Evolutionary conservation across 768 basidiomycete genomes (phyloP), one percentile per base, ranked within the genome.

Genomic region (Lenzites betulinus): DNA sequence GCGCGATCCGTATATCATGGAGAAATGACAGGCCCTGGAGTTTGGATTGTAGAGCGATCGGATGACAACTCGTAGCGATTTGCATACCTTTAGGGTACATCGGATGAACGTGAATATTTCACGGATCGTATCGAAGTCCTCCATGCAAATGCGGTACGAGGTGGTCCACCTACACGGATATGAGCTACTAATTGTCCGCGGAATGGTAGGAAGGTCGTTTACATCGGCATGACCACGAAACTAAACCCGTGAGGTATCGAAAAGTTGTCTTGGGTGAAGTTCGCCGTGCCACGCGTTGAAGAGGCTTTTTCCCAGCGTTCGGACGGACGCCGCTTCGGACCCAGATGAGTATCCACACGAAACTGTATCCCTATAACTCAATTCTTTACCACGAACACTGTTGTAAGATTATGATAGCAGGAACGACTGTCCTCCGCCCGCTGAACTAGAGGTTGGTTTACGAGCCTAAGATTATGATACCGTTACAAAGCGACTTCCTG

Each of bases 201-300:
- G 11, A 8, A 4, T 4, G 30, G 30, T 33, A 33, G n/a, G n/a
- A n/a, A n/a, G n/a, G n/a, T 22, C 36, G 25, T 38, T 25, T 25
- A 53, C 52, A 16, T 53, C 20, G 52, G 52, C 52, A 53, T 53
- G 0, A 26, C 52, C 15, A 53, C 38, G 26, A 53, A 53, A 7
- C 18, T 20, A 22, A 53, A 53, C 6, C 39, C 16, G n/a, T 53
- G n/a, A 16, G 52, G 52, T n/a, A n/a, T n/a, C n/a, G 44, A 23
- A 23, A 46, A 25, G 44, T 9, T 25, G 44, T 6, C 12, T 22
- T 9, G 44, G 2, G 23, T 20, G 49, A 18, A 50, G 49, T 33
- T 50, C 33, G 30, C 33, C 49, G 33, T 22, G 33, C 33, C 49
- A 33, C n/a, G 26, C 30, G 30, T 35, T 35, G n/a, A 13, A 28